These are phyloP conservation scores for Drosera capensis DNA, from an alignment of 148 eudicot species.

Conservation along the genomic window DNA sequence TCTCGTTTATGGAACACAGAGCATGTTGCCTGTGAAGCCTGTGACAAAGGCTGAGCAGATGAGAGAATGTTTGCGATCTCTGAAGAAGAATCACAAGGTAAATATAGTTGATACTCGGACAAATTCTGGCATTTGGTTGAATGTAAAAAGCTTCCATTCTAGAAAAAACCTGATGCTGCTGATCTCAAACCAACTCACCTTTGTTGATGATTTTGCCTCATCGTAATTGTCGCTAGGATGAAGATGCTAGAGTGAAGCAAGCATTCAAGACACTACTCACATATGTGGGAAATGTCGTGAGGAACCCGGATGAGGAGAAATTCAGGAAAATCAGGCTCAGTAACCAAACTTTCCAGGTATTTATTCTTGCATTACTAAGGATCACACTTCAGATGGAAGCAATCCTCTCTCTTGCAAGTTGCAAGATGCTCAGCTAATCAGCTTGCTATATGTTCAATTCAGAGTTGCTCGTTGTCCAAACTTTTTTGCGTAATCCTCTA, in stretches of 20 bases:
- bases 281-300: slow-evolving; percentile 44
- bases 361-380: neutral
- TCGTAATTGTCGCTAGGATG: slow-evolving; percentile 25
- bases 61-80: slow-evolving; percentile 53
- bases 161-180: no score
- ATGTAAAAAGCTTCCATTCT: neutral
- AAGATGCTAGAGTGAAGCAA: slow-evolving; percentile 35
- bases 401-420: neutral
- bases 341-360: slow-evolving; percentile 73
- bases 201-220: neutral
- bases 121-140: neutral
- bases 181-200: no score
- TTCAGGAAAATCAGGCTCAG: slow-evolving; percentile 51
- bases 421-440: neutral
- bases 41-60: slow-evolving; percentile 28
- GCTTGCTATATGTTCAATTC: neutral
- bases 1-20: no score
- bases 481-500: no score
- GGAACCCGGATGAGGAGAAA: slow-evolving; percentile 52
- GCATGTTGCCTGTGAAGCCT: slow-evolving; percentile 9
- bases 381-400: neutral
- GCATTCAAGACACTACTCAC: slow-evolving; percentile 63
- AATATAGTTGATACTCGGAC: neutral
- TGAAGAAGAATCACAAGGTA: slow-evolving; percentile 64
- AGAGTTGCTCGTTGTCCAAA: no score